These are phyloP conservation scores for Starmerella roubikii DNA, from an alignment of 805 yeast genomes.

Conservation along the genomic window DNA sequence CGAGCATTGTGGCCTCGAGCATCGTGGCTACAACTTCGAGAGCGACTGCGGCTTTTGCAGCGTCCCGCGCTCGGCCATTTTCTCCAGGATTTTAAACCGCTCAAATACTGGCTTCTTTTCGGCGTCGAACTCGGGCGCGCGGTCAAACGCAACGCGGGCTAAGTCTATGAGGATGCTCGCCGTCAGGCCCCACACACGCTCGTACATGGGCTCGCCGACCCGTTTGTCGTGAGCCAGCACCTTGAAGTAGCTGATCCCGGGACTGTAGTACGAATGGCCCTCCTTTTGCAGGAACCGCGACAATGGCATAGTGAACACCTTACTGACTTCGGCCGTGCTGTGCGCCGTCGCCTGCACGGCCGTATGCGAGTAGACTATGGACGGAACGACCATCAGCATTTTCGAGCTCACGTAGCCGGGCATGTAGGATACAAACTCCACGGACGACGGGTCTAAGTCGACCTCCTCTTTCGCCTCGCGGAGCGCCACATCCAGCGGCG, in stretches of 20 bases:
- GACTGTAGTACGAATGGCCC: slow-evolving; percentile 1
- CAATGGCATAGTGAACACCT: slow-evolving; percentile 22
- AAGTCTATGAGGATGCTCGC: slow-evolving; percentile 31
- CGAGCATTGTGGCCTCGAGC: too few relatives aligned
- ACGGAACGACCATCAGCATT: slow-evolving; percentile 69
- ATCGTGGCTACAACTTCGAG: neutral
- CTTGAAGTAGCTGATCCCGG: slow-evolving; percentile 25
- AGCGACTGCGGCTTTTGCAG: neutral
- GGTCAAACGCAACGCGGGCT: slow-evolving; percentile 26
- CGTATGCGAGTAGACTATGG: slow-evolving; percentile 27
- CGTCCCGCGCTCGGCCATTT: neutral
- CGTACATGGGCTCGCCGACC: slow-evolving; percentile 23
- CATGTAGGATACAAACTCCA: slow-evolving; percentile 47
- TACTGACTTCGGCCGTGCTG: slow-evolving; percentile 24
- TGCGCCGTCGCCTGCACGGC: neutral
- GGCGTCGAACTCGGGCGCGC: slow-evolving; percentile 24
- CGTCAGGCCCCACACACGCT: slow-evolving; percentile 32
- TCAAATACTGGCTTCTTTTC: neutral
- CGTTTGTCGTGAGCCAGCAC: slow-evolving; percentile 20
- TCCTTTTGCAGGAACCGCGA: slow-evolving; percentile 18
- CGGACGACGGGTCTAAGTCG: slow-evolving; percentile 47
- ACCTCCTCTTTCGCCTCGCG: slow-evolving; percentile 83
- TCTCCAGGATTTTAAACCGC: neutral
- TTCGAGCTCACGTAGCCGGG: slow-evolving; percentile 79
- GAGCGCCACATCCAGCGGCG: slow-evolving; percentile 63